Conservation (phyloP, 148 eudicot species). For the Rhododendron vialii region DNA sequence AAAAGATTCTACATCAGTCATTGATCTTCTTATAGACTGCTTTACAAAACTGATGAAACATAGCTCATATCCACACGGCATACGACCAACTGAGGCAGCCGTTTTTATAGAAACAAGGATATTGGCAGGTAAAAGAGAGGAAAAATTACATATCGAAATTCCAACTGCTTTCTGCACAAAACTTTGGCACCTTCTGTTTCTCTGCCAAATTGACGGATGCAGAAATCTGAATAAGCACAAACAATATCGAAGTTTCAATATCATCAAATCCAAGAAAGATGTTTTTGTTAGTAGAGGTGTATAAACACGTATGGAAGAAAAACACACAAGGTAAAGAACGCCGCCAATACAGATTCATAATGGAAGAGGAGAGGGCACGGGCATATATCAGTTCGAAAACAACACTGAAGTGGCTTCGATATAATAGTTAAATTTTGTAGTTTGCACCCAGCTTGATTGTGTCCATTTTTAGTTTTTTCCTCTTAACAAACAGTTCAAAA, state of each 20-base stretch:
- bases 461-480: neutral
- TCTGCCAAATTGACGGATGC: constrained; percentile 57
- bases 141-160: constrained; percentile 37
- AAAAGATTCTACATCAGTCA: neutral
- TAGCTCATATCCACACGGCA: neutral
- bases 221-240: constrained; percentile 34
- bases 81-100: neutral
- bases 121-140: neutral
- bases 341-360: neutral
- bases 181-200: constrained; percentile 38
- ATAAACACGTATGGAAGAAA: neutral
- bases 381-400: neutral
- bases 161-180: constrained; percentile 59
- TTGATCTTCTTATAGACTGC: neutral
- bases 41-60: neutral
- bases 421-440: neutral
- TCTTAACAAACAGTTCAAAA: neutral
- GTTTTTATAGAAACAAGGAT: neutral
- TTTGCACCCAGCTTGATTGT: neutral
- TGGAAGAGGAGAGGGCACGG: neutral
- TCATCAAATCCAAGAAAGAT: neutral
- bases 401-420: neutral
- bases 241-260: neutral
- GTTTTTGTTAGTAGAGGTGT: neutral
- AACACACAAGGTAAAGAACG: neutral